Percentiles rank a stretch among this genome's conserved stretches.
Evolutionary conservation across 768 basidiomycete species (phyloP).

Genomic region (Trametopsis cervina): DNA sequence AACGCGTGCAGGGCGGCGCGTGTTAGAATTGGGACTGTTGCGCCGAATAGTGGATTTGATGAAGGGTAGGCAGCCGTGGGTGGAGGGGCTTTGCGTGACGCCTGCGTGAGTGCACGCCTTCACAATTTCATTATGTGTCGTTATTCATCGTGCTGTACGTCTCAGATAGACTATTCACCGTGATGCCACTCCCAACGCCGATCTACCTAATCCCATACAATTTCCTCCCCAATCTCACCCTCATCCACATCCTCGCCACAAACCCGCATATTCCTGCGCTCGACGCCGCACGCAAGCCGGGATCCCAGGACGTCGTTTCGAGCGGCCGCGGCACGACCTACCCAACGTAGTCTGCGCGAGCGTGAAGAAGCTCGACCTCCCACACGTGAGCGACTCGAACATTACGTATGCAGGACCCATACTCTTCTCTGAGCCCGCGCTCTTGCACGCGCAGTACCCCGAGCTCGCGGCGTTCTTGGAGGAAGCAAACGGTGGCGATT

Average conservation of each 20-base stretch:
- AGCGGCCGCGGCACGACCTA: background rate
- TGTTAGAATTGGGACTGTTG: background rate
- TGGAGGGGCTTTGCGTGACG: slow-evolving; percentile 5
- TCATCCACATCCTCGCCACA: background rate
- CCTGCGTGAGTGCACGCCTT: slow-evolving; percentile 8
- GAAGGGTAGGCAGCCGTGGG: slow-evolving; percentile 1
- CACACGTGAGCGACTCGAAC: background rate
- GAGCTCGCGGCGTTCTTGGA: background rate
- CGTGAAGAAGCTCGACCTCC: slow-evolving; percentile 6
- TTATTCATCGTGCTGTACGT: background rate
- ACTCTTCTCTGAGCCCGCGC: background rate
- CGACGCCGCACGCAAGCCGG: slow-evolving; percentile 3
- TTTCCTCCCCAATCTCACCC: background rate
- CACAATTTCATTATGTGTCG: background rate
- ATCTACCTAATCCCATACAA: slow-evolving; percentile 2
- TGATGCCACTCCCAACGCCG: slow-evolving; percentile 3
- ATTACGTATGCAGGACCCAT: background rate
- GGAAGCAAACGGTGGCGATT: background rate
- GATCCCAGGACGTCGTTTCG: slow-evolving; percentile 1
- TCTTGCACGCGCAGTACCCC: background rate
- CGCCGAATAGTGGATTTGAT: slow-evolving; percentile 8
- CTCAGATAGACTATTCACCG: slow-evolving; percentile 3
- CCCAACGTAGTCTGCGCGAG: slow-evolving; percentile 4
- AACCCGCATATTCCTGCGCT: background rate
- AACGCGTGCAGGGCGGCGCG: slow-evolving; percentile 1